These are phyloP conservation scores for Tulasnella sp. DNA, from an alignment of 768 basidiomycete species.

Conservation along the genomic window DNA sequence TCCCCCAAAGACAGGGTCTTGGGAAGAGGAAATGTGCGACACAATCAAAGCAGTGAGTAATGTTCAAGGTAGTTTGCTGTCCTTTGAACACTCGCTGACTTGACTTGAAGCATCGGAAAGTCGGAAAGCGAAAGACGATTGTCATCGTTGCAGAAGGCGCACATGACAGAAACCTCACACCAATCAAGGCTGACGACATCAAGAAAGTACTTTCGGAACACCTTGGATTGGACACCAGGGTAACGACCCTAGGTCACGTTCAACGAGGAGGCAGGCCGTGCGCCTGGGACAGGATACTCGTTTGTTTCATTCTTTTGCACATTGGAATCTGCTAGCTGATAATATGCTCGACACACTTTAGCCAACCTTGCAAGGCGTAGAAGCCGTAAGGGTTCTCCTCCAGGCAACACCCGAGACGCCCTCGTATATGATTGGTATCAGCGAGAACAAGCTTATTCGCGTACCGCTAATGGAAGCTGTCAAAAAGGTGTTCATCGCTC, in stretches of 20 bases:
- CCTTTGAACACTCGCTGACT: not conserved
- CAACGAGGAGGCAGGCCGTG: slow-evolving; percentile 92
- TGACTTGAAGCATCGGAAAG: slow-evolving; percentile 59
- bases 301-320: slow-evolving; percentile 27
- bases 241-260: slow-evolving; percentile 93
- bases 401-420: slow-evolving; percentile 80
- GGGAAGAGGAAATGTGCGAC: slow-evolving; percentile 89
- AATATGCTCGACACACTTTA: slow-evolving; percentile 25
- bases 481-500: slow-evolving; percentile 43
- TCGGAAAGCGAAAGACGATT: slow-evolving; percentile 96
- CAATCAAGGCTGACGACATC: slow-evolving; percentile 85
- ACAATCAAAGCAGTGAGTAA: slow-evolving; percentile 60
- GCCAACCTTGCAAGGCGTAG: slow-evolving; percentile 94
- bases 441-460: slow-evolving; percentile 89
- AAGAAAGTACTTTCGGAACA: slow-evolving; percentile 79
- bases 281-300: slow-evolving; percentile 85
- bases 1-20: slow-evolving; percentile 64
- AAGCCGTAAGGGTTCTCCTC: slow-evolving; percentile 82
- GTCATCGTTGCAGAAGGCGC: slow-evolving; percentile 98
- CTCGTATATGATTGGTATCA: slow-evolving; percentile 94
- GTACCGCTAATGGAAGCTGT: slow-evolving; percentile 92
- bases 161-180: slow-evolving; percentile 72
- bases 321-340: not conserved
- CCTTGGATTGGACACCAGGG: slow-evolving; percentile 86
- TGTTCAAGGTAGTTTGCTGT: not conserved